phyloP scores from a whole-genome alignment of 2,329 filamentous ascomycete species.

The Paraphoma chrysanthemicola region DNA sequence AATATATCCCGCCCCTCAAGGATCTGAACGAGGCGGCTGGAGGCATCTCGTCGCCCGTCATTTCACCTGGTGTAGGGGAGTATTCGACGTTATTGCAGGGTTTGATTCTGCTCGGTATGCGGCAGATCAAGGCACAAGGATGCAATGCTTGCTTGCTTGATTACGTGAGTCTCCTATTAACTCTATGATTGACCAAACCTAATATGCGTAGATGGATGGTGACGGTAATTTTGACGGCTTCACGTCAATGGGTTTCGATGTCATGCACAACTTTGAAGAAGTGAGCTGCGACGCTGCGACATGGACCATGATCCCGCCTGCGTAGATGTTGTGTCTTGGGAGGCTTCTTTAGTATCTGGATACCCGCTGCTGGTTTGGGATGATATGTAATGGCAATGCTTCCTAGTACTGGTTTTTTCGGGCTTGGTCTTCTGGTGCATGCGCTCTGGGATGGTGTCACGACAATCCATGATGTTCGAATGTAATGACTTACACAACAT shows the following conservation, averaged over 20 bases:
- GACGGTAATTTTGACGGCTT: constrained; percentile 78
- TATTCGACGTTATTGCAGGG: constrained; percentile 79
- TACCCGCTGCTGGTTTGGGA: constrained; percentile 1
- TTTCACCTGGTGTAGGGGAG: constrained; percentile 70
- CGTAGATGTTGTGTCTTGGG: constrained; percentile 22
- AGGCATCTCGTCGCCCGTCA: constrained; percentile 81
- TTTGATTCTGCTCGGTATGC: constrained; percentile 78
- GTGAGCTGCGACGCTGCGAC: constrained; percentile 72
- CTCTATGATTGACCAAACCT: constrained; percentile 17
- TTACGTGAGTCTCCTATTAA: constrained; percentile 68
- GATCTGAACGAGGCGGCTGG: constrained; percentile 67
- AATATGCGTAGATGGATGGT: constrained; percentile 65
- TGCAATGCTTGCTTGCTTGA: constrained; percentile 76
- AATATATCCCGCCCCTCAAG: constrained; percentile 72
- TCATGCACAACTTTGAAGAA: constrained; percentile 82
- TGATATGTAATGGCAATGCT: constrained; percentile 1
- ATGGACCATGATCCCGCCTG: constrained; percentile 63
- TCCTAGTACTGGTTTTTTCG: constrained; percentile 1
- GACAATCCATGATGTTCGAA: not conserved
- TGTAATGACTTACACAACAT: too few species aligned
- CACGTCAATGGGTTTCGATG: constrained; percentile 79
- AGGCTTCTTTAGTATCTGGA: not conserved
- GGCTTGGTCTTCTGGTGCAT: constrained; percentile 6
- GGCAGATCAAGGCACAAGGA: constrained; percentile 81
- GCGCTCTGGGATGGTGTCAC: constrained; percentile 2